These are phyloP conservation scores for Penicillium decumbens DNA, from an alignment of 2,329 filamentous ascomycete species.

Conservation along the genomic window DNA sequence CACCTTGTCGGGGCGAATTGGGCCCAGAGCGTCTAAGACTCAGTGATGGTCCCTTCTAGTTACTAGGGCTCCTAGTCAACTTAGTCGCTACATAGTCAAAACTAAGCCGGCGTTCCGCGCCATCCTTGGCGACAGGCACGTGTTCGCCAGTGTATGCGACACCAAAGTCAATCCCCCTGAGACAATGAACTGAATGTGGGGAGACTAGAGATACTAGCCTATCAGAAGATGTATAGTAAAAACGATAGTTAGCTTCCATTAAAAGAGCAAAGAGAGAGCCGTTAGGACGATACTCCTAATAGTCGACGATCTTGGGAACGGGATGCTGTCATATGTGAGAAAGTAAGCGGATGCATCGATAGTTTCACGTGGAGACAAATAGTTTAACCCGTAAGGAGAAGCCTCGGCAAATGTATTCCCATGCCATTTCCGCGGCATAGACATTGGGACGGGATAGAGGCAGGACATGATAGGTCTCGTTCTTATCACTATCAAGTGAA, in stretches of 20 bases:
- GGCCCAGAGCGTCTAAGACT: constrained; percentile 10
- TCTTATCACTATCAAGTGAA: constrained; percentile 3
- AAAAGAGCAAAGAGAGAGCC: background rate
- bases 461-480: constrained; percentile 7
- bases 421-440: constrained; percentile 4
- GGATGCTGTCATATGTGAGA: background rate
- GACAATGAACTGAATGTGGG: constrained; percentile 3
- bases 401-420: background rate
- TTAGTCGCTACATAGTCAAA: background rate
- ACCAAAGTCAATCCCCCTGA: constrained; percentile 12
- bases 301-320: background rate
- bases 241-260: background rate
- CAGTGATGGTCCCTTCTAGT: constrained; percentile 7
- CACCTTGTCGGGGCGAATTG: background rate
- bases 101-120: background rate
- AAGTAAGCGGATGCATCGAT: background rate
- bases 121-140: constrained; percentile 11
- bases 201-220: background rate
- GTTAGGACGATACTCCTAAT: background rate
- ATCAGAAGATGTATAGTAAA: background rate
- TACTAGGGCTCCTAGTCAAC: too few relatives aligned
- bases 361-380: background rate
- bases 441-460: constrained; percentile 6
- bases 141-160: constrained; percentile 20
- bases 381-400: constrained; percentile 1